A percentile compares a stretch with the other conserved stretches of the same genome.
Evolutionary conservation across 116 monocot genomes (phyloP).

Genomic region (Phalaenopsis hybrid): DNA sequence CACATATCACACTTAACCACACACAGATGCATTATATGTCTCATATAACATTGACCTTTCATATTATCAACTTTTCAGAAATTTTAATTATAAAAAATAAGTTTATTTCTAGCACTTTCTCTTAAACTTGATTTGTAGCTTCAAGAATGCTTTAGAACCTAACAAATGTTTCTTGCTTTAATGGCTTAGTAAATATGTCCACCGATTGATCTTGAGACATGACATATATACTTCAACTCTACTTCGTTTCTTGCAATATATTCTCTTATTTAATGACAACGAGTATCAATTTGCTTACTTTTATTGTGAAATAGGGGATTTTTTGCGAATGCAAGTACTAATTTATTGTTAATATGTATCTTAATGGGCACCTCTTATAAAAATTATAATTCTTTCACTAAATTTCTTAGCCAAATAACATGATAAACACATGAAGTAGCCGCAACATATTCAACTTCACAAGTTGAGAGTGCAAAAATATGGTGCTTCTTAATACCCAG

Average conservation of each 20-base stretch:
- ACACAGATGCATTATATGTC: too few species aligned
- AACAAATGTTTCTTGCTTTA: background rate
- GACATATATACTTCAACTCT: background rate
- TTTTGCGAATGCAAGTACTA: too few species aligned
- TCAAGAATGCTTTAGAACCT: background rate
- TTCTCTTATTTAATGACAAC: background rate
- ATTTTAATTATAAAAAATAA: background rate
- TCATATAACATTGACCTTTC: too few species aligned
- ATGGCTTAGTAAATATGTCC: background rate
- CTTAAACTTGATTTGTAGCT: background rate
- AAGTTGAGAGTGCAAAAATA: background rate
- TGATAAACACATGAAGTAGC: background rate
- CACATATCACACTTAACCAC: too few species aligned
- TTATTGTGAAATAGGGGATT: too few species aligned
- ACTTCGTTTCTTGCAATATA: background rate
- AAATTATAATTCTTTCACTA: background rate
- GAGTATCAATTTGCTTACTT: background rate
- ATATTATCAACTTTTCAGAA: too few species aligned
- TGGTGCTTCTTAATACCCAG: background rate
- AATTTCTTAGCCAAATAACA: background rate
- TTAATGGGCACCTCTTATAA: background rate
- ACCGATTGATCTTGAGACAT: background rate
- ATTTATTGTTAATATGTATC: background rate
- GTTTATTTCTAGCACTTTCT: background rate
- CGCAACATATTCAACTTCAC: background rate